These are phyloP conservation scores for Monilinia aucupariae DNA, from an alignment of 2,329 filamentous ascomycete genomes.

Conservation along the genomic window DNA sequence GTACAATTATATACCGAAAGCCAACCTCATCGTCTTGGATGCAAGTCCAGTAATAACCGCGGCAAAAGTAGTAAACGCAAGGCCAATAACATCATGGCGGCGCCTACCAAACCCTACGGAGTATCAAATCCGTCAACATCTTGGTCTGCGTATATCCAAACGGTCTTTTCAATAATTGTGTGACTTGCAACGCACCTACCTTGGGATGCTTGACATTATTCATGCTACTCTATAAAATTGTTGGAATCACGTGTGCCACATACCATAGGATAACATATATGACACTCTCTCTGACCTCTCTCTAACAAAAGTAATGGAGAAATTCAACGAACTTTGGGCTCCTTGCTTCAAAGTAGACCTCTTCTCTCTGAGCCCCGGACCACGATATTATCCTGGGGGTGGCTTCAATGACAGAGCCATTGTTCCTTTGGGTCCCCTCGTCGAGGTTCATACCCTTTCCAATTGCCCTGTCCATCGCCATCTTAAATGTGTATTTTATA, in stretches of 20 bases:
- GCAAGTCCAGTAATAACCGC: background rate
- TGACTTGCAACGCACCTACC: background rate
- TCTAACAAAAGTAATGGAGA: background rate
- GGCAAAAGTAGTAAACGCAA: background rate
- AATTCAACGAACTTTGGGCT: background rate
- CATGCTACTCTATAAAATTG: background rate
- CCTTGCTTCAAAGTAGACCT: background rate
- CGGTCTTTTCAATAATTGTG: background rate
- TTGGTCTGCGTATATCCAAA: background rate
- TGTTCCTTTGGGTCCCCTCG: background rate
- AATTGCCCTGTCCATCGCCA: background rate
- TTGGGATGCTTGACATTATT: background rate
- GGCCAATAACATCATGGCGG: no score
- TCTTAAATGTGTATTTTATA: background rate
- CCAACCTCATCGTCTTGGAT: background rate
- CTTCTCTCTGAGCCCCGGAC: background rate
- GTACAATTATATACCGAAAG: background rate
- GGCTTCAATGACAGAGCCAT: background rate
- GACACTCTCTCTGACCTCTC: no score
- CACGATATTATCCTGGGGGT: background rate
- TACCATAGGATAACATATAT: no score
- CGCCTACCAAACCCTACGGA: background rate
- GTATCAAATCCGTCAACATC: background rate
- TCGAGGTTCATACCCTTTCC: background rate
- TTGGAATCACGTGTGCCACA: no score